phyloP scores from a whole-genome alignment of 192 early-diverging fungal species.

The Coemansia sp. region DNA sequence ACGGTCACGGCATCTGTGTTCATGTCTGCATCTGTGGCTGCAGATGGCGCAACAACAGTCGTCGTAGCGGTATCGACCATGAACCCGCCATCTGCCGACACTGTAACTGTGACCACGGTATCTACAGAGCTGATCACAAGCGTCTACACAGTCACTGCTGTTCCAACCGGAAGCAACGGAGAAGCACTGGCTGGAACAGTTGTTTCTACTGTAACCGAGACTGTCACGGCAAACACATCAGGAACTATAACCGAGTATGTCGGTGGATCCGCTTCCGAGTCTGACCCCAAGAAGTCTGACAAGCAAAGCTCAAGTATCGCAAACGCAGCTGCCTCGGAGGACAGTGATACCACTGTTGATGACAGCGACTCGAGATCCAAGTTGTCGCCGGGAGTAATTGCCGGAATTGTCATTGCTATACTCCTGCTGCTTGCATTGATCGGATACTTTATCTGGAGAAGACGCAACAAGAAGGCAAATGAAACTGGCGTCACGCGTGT shows the following conservation, averaged over 20 bases:
- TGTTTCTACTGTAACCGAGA: background rate
- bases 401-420: background rate
- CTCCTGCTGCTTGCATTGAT: background rate
- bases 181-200: background rate
- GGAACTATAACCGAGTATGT: slow-evolving; percentile 1
- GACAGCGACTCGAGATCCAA: background rate
- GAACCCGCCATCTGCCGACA: background rate
- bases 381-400: slow-evolving; percentile 5
- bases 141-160: slow-evolving; percentile 3
- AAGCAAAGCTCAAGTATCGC: background rate
- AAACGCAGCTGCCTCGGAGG: background rate
- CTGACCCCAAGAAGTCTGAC: background rate
- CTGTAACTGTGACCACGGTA: slow-evolving; percentile 4
- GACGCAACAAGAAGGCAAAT: slow-evolving; percentile 1
- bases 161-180: background rate
- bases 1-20: slow-evolving; percentile 3
- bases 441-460: slow-evolving; percentile 12
- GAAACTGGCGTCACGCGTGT: slow-evolving; percentile 1
- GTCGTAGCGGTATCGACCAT: background rate
- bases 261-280: background rate
- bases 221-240: background rate
- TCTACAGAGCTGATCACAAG: background rate
- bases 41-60: background rate
- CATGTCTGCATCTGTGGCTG: slow-evolving; percentile 2
- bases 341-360: background rate